Base-by-base conservation (phyloP, 225 moss, liverwort and hornwort species). In the Marchantia paleacea region DNA sequence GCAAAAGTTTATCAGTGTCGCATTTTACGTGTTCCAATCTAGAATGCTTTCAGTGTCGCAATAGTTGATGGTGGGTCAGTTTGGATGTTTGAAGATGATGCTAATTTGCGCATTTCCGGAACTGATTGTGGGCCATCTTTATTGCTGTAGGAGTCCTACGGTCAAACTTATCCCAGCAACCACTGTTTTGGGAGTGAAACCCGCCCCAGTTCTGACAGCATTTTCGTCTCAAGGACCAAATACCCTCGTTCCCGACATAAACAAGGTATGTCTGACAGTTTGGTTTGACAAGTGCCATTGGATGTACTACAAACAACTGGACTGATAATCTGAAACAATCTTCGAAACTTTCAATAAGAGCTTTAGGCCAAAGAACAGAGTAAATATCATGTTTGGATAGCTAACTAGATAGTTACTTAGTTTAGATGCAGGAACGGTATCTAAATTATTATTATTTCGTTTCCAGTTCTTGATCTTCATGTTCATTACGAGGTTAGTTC, bases 171-270 rank as follows among this genome's bases (percentile, higher is more conserved):
- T 65, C 15, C 81, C 89, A 13, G 73, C 90, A 8, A 80, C 73
- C 48, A 93, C 91, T 4, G 15, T 90, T 2, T 69, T 84, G 14
- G 91, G 92, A 15, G 65, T 84, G 8, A 88, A 89, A 73, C 96
- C 96, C 47, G 88, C 93, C 16, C 91, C 91, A 1, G 78, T 78
- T 0, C 64, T 91, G 6, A 88, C 94, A 8, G 10, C 52, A 0
- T 95, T 95, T 81, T 91, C 93, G 1, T 95, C 90, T 0, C 76
- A 74, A 12, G 94, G 95, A 4, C 94, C 95, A 28, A 86, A 84
- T 67, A 31, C 70, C 14, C 16, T 86, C 49, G 14, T 82, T 19
- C 66, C 85, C 0, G 85, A 89, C 60, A 29, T 89, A 0, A 79
- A 76, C 50, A 86, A 89, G 89, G 89, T 89, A 79, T 50, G 11